Conservation (phyloP, 495 filamentous ascomycete genomes). For the Aspergillus leporis region DNA sequence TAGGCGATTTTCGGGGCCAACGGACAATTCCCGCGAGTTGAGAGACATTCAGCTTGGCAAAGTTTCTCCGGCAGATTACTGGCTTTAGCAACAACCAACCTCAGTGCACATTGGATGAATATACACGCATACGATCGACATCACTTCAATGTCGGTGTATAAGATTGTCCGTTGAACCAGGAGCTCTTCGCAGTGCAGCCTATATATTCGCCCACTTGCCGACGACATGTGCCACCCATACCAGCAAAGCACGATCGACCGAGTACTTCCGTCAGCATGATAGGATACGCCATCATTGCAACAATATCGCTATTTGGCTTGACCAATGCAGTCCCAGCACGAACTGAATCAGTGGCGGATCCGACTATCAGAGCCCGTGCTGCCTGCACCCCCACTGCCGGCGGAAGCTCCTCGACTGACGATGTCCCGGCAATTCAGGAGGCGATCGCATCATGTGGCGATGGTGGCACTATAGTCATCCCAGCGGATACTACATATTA, state of each 20-base stretch:
- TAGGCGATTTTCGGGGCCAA: not conserved
- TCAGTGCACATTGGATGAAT: too few relatives aligned
- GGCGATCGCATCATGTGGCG: slow-evolving; percentile 39
- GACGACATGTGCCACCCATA: too few relatives aligned
- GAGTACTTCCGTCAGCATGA: not conserved
- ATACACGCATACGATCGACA: too few relatives aligned
- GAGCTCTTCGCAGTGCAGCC: too few relatives aligned
- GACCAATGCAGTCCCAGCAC: not conserved
- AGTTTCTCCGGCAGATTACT: too few relatives aligned
- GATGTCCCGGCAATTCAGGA: slow-evolving; percentile 41
- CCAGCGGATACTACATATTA: slow-evolving; percentile 42
- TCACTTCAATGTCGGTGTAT: too few relatives aligned
- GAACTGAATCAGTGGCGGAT: not conserved
- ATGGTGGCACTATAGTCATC: slow-evolving; percentile 45
- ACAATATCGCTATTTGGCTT: not conserved
- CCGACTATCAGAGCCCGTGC: slow-evolving; percentile 10
- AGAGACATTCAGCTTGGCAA: too few relatives aligned
- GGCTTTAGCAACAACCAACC: too few relatives aligned
- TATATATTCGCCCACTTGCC: too few relatives aligned
- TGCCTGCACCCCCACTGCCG: slow-evolving; percentile 39
- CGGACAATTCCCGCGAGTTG: not conserved
- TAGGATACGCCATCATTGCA: not conserved
- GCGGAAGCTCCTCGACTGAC: slow-evolving; percentile 31
- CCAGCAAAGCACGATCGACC: too few relatives aligned
- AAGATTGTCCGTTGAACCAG: too few relatives aligned